These are phyloP conservation scores for Xylariomycetidae sp. DNA, from an alignment of 2,329 filamentous ascomycete species.

Conservation along the genomic window DNA sequence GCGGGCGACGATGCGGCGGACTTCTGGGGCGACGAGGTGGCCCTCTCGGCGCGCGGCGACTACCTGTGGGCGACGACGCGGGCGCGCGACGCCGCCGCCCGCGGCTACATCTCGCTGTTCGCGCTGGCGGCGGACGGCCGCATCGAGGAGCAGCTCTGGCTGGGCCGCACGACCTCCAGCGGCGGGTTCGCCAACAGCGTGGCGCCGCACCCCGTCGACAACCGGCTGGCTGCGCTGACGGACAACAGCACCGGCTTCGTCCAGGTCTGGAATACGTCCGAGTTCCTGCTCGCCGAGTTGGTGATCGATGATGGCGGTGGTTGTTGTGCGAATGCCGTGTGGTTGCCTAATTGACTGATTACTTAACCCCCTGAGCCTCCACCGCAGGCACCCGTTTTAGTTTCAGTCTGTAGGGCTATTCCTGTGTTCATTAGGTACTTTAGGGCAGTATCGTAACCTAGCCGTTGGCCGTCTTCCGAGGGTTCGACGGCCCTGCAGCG, in stretches of 20 bases:
- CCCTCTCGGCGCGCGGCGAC: conserved; percentile 18
- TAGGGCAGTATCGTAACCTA: too few relatives aligned
- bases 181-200: conserved; percentile 31
- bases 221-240: conserved; percentile 27
- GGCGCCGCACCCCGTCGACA: conserved; percentile 25
- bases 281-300: conserved; percentile 15
- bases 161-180: conserved; percentile 25
- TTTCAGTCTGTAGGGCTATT: too few relatives aligned
- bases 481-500: too few relatives aligned
- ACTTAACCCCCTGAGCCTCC: too few relatives aligned
- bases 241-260: conserved; percentile 29
- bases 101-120: conserved; percentile 30
- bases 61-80: conserved; percentile 28
- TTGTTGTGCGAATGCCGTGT: conserved; percentile 24
- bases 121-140: conserved; percentile 19
- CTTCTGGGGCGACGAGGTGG: conserved; percentile 29
- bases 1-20: conserved; percentile 12
- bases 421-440: too few relatives aligned
- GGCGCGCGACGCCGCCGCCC: conserved; percentile 8
- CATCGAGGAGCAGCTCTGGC: conserved; percentile 25
- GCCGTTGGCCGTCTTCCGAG: too few relatives aligned
- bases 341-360: too few relatives aligned
- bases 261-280: conserved; percentile 28
- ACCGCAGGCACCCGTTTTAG: too few relatives aligned
- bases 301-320: conserved; percentile 17